Conservation (phyloP, 73 alveolate genomes). For the Blepharisma stoltei region DNA sequence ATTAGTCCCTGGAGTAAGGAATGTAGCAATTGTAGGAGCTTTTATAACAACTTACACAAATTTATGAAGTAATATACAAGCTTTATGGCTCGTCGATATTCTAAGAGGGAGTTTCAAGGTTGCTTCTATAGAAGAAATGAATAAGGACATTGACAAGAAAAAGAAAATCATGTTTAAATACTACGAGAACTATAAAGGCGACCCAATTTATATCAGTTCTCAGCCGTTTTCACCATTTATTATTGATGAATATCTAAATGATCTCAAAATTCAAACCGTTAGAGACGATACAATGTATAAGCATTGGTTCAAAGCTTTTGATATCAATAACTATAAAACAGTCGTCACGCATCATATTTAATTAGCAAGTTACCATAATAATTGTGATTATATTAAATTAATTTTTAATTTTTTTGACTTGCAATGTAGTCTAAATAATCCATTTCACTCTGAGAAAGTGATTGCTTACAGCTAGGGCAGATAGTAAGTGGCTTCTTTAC, state of each 20-base stretch:
- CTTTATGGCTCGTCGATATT: too few species aligned
- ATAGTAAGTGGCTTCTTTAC: too few species aligned
- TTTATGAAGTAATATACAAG: too few species aligned
- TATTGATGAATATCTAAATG: neutral
- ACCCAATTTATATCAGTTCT: neutral
- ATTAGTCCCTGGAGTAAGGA: too few species aligned
- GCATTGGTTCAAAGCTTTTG: neutral
- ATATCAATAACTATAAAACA: neutral
- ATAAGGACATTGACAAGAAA: neutral
- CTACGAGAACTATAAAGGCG: neutral
- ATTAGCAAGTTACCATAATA: too few species aligned
- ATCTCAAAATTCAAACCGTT: neutral
- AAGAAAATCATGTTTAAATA: neutral
- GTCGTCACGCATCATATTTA: neutral
- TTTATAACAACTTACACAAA: too few species aligned
- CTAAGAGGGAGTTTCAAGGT: neutral
- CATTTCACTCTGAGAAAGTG: too few species aligned
- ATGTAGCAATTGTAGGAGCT: too few species aligned
- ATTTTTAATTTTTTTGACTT: too few species aligned
- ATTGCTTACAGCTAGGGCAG: too few species aligned
- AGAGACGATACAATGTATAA: neutral
- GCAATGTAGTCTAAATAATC: too few species aligned
- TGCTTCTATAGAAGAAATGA: neutral
- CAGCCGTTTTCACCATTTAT: neutral
- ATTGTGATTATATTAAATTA: too few species aligned